phyloP scores from a whole-genome alignment of 2,329 filamentous ascomycete genomes.

The Fusarium gaditjirri region DNA sequence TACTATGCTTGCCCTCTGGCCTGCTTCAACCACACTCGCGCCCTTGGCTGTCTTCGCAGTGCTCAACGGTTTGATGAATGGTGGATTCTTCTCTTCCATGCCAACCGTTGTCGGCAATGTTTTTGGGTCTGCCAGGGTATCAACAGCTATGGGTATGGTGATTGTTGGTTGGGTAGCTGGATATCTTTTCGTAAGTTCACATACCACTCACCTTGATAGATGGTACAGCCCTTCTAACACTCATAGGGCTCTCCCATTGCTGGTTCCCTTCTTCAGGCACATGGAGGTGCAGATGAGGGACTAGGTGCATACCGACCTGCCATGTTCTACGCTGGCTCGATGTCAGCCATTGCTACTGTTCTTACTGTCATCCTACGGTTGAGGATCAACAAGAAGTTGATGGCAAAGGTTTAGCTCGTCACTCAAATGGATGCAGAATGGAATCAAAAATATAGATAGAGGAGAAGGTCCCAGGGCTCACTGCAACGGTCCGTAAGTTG shows the following conservation, averaged over 20 bases:
- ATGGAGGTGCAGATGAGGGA: constrained; percentile 60
- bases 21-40: constrained; percentile 63
- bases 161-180: constrained; percentile 70
- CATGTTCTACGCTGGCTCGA: constrained; percentile 68
- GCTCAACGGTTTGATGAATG: constrained; percentile 69
- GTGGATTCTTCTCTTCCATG: constrained; percentile 72
- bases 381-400: constrained; percentile 16
- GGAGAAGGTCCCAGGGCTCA: background rate
- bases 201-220: rapidly evolving
- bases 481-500: background rate
- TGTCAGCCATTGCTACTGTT: constrained; percentile 19
- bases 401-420: background rate
- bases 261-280: constrained; percentile 66
- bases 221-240: background rate
- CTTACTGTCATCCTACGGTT: constrained; percentile 5
- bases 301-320: constrained; percentile 67
- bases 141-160: constrained; percentile 70
- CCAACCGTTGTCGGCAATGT: constrained; percentile 70
- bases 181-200: constrained; percentile 64
- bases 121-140: constrained; percentile 65
- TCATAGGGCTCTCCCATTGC: constrained; percentile 67
- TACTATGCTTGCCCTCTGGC: constrained; percentile 71
- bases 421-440: rapidly evolving
- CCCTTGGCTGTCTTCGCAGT: constrained; percentile 67
- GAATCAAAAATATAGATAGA: background rate